Evolutionary conservation across 1,284 basidiomycete species (phyloP).

Genomic region (Cystobasidium sp.): DNA sequence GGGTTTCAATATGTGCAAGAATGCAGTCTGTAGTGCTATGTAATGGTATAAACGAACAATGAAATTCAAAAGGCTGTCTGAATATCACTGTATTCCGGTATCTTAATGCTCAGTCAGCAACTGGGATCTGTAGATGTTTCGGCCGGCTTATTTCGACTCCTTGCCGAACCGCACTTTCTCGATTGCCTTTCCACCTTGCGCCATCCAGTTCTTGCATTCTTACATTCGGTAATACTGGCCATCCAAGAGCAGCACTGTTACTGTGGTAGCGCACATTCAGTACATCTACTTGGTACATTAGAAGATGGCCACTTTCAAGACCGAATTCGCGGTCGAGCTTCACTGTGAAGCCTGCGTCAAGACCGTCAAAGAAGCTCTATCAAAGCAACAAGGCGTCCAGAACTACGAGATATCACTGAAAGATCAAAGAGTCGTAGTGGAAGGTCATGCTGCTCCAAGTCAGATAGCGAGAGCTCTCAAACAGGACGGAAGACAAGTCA

Average conservation of each 20-base stretch:
- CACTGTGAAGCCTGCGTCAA: slow-evolving; percentile 54
- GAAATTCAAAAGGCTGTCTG: background rate
- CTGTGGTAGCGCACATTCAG: background rate
- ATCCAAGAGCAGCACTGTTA: background rate
- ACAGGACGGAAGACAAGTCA: slow-evolving; percentile 58
- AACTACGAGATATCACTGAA: slow-evolving; percentile 57
- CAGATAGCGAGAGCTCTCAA: slow-evolving; percentile 57
- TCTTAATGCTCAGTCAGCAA: slow-evolving; percentile 3
- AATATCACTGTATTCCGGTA: background rate
- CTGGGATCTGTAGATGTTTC: background rate
- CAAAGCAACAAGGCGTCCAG: slow-evolving; percentile 55
- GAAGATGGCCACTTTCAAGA: slow-evolving; percentile 17
- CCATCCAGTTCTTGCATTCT: background rate
- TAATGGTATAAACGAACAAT: background rate
- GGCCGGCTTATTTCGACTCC: background rate
- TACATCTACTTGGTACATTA: background rate
- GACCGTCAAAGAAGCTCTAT: slow-evolving; percentile 55
- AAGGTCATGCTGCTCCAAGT: slow-evolving; percentile 58
- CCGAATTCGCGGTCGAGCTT: slow-evolving; percentile 42
- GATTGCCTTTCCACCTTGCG: background rate
- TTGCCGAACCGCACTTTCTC: slow-evolving; percentile 10
- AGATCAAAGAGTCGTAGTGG: slow-evolving; percentile 57
- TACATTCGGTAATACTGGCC: background rate
- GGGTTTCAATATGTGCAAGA: background rate
- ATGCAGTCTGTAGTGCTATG: background rate